Evolutionary conservation across 1,139 yeast species (phyloP).

Genomic region (Taphrina flavorubra): DNA sequence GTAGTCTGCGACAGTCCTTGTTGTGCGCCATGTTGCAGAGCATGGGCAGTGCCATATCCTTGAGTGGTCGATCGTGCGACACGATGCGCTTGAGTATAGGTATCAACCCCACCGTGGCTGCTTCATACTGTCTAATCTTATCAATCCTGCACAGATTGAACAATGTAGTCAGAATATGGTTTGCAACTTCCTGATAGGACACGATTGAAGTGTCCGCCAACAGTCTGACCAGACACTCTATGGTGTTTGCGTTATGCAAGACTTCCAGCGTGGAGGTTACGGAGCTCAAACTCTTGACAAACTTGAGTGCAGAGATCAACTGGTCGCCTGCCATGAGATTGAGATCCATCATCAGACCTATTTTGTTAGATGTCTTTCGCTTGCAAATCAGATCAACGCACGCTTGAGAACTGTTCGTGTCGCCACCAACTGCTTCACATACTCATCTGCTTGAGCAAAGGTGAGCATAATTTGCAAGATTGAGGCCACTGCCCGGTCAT

Average conservation of each 20-base stretch:
- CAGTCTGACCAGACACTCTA: conserved; percentile 48
- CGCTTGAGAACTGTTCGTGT: conserved; percentile 44
- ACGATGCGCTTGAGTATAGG: conserved; percentile 60
- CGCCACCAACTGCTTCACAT: conserved; percentile 50
- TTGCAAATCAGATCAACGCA: background rate
- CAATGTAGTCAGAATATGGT: conserved; percentile 52
- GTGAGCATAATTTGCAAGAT: conserved; percentile 49
- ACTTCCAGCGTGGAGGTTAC: conserved; percentile 48
- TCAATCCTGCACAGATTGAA: conserved; percentile 65
- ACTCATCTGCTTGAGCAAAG: conserved; percentile 51
- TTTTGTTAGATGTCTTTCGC: background rate
- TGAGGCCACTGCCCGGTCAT: conserved; percentile 43
- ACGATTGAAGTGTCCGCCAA: conserved; percentile 34
- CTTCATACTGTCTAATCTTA: conserved; percentile 59
- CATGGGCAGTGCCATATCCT: conserved; percentile 68
- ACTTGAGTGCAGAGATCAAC: conserved; percentile 49
- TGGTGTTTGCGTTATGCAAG: conserved; percentile 50
- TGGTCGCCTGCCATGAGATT: conserved; percentile 44
- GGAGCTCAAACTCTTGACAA: conserved; percentile 50
- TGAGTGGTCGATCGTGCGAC: conserved; percentile 58
- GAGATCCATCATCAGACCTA: conserved; percentile 46
- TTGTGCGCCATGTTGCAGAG: conserved; percentile 67
- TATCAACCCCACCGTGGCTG: conserved; percentile 62
- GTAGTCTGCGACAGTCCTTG: conserved; percentile 53
- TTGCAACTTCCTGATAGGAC: conserved; percentile 46